Evolutionary conservation across 1,284 basidiomycete genomes (phyloP).

Genomic region (Leccinum subspadiceum): DNA sequence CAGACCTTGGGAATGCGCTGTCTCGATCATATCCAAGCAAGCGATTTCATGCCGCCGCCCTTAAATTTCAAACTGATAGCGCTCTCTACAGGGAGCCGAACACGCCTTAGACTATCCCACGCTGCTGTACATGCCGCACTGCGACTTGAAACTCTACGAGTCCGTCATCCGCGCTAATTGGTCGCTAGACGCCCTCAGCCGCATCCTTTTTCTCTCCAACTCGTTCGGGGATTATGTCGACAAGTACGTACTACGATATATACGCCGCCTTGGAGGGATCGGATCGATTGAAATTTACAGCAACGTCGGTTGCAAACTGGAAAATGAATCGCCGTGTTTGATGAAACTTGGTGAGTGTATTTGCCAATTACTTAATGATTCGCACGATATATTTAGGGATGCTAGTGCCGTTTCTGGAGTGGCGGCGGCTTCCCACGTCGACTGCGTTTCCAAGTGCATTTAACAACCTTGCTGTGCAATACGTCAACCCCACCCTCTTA

Average conservation of each 20-base stretch:
- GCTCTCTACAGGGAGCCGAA: slow-evolving; percentile 34
- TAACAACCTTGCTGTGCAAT: slow-evolving; percentile 63
- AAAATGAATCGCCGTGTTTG: slow-evolving; percentile 31
- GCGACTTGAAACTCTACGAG: slow-evolving; percentile 69
- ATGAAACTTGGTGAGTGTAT: slow-evolving; percentile 26
- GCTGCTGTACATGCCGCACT: slow-evolving; percentile 75
- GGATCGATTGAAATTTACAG: slow-evolving; percentile 29
- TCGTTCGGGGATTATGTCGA: slow-evolving; percentile 44
- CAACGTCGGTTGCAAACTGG: slow-evolving; percentile 31
- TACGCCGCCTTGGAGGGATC: background rate
- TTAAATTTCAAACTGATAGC: slow-evolving; percentile 11
- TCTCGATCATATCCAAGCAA: slow-evolving; percentile 51
- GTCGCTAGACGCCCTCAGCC: slow-evolving; percentile 38
- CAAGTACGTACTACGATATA: slow-evolving; percentile 35
- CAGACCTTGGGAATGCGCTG: slow-evolving; percentile 46
- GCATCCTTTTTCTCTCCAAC: slow-evolving; percentile 46
- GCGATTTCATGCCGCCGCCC: slow-evolving; percentile 8
- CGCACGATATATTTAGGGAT: slow-evolving; percentile 10
- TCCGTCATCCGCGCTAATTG: slow-evolving; percentile 61
- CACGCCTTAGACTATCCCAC: slow-evolving; percentile 45
- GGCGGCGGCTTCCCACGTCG: slow-evolving; percentile 47
- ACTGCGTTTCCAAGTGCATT: slow-evolving; percentile 59
- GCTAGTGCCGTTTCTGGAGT: slow-evolving; percentile 47
- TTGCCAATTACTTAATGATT: background rate
- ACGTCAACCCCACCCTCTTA: slow-evolving; percentile 30